Evolutionary conservation across 345 rosid species (phyloP).

Genomic region (Carallia pectinifolia): DNA sequence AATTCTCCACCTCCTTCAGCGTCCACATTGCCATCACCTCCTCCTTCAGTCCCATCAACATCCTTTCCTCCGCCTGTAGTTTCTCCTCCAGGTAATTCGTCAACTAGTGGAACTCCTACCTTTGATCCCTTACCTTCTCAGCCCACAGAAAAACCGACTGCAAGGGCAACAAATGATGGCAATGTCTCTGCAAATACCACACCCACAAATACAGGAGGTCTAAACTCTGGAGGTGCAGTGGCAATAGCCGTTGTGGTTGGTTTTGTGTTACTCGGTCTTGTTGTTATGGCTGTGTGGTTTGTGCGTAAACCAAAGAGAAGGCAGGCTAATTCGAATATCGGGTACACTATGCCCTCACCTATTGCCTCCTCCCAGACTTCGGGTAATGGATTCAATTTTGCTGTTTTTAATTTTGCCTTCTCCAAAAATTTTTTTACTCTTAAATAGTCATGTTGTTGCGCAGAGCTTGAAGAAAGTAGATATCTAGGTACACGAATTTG

Average conservation of each 20-base stretch:
- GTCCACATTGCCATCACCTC: constrained; percentile 41
- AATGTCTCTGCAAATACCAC: constrained; percentile 35
- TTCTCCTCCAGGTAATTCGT: constrained; percentile 46
- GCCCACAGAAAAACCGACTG: constrained; percentile 81
- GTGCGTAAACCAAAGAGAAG: constrained; percentile 55
- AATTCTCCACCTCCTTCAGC: constrained; percentile 36
- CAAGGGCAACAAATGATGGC: constrained; percentile 48
- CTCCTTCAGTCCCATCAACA: constrained; percentile 54
- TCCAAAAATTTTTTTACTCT: not conserved
- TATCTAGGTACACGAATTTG: not conserved
- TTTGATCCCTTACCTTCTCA: constrained; percentile 55
- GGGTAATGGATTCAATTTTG: constrained; percentile 44
- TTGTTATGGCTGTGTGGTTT: constrained; percentile 72
- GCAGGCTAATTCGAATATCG: constrained; percentile 41
- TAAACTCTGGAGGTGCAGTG: constrained; percentile 55
- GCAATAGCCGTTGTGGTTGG: constrained; percentile 67
- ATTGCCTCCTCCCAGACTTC: constrained; percentile 72
- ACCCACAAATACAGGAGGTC: constrained; percentile 36
- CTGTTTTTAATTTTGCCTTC: constrained; percentile 1
- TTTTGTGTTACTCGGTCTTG: constrained; percentile 56
- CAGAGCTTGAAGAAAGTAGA: not conserved
- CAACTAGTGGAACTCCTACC: constrained; percentile 33
- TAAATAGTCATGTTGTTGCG: not conserved
- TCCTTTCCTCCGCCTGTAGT: constrained; percentile 33
- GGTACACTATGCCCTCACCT: constrained; percentile 70